These are phyloP conservation scores for Aspergillus homomorphus DNA, from an alignment of 495 filamentous ascomycete species.

Conservation along the genomic window DNA sequence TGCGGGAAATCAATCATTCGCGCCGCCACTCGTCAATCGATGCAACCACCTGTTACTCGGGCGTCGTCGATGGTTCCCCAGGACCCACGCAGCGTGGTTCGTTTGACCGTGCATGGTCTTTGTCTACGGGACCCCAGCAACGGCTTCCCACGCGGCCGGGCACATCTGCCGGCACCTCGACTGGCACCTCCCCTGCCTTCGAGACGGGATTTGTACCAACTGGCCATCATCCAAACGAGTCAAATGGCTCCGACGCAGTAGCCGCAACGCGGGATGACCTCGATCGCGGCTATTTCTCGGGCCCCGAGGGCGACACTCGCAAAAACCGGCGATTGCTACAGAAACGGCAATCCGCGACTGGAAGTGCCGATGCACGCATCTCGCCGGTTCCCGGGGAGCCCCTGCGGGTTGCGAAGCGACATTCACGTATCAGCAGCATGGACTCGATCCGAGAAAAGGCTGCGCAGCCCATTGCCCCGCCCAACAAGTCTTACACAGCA, in stretches of 20 bases:
- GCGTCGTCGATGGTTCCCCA: slow-evolving; percentile 24
- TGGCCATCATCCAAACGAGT: slow-evolving; percentile 7
- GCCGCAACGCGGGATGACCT: slow-evolving; percentile 52
- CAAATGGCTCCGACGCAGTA: slow-evolving; percentile 27
- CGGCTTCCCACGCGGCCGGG: slow-evolving; percentile 33
- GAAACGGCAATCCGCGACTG: slow-evolving; percentile 63
- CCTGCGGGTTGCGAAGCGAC: slow-evolving; percentile 57
- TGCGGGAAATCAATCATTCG: slow-evolving; percentile 80
- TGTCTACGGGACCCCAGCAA: slow-evolving; percentile 49
- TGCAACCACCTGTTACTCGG: slow-evolving; percentile 44
- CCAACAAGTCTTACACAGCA: slow-evolving; percentile 60
- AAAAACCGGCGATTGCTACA: slow-evolving; percentile 69
- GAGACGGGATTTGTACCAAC: slow-evolving; percentile 1
- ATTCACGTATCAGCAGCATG: slow-evolving; percentile 75
- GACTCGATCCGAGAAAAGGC: slow-evolving; percentile 51
- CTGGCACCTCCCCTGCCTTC: slow-evolving; percentile 18
- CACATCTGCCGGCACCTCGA: slow-evolving; percentile 32
- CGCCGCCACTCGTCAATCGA: slow-evolving; percentile 85
- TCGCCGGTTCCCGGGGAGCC: slow-evolving; percentile 71
- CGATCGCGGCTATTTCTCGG: slow-evolving; percentile 93
- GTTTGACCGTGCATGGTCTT: slow-evolving; percentile 87
- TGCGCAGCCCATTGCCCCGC: slow-evolving; percentile 34
- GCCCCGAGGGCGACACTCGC: slow-evolving; percentile 75
- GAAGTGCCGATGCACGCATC: slow-evolving; percentile 55
- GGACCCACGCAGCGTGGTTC: slow-evolving; percentile 79